A percentile compares a stretch with the other conserved stretches of the same genome.
phyloP scores from a whole-genome alignment of 768 basidiomycete species.

The Rhizopogon sp. region DNA sequence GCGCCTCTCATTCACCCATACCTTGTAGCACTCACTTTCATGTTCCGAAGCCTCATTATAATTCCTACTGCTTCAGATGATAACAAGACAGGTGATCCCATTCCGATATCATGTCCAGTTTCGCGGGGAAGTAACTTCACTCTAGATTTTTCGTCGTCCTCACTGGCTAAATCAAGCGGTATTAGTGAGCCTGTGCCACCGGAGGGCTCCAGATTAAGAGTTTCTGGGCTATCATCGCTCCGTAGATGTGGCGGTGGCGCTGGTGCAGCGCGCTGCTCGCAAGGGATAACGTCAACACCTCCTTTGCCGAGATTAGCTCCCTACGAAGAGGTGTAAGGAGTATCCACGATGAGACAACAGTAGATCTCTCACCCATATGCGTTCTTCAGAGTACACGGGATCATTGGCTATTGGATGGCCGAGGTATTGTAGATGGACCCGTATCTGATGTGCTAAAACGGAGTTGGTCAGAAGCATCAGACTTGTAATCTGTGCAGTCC shows the following conservation, averaged over 20 bases:
- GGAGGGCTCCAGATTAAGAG: constrained; percentile 15
- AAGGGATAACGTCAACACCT: constrained; percentile 74
- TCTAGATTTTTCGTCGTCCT: constrained; percentile 4
- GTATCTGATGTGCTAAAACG: constrained; percentile 84
- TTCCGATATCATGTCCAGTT: constrained; percentile 82
- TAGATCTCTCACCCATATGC: constrained; percentile 60
- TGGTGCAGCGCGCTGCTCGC: constrained; percentile 59
- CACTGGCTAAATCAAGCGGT: not conserved
- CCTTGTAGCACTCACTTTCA: constrained; percentile 55
- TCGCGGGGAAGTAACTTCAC: constrained; percentile 68
- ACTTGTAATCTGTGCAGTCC: constrained; percentile 18
- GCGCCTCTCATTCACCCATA: not conserved
- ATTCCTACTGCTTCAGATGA: constrained; percentile 71
- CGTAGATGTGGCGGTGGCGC: constrained; percentile 39
- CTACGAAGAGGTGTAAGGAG: constrained; percentile 28
- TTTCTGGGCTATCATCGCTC: constrained; percentile 43
- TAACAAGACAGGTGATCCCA: constrained; percentile 80
- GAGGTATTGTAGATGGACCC: constrained; percentile 94
- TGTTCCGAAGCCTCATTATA: constrained; percentile 76
- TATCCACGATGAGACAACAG: not conserved
- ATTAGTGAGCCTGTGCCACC: not conserved
- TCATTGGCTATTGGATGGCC: constrained; percentile 95
- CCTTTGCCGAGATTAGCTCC: constrained; percentile 71
- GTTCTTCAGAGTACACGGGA: constrained; percentile 79
- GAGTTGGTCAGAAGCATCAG: constrained; percentile 2